A percentile compares a stretch with the other conserved stretches of the same genome.
These are phyloP conservation scores for Podila horticola DNA, from an alignment of 192 early-diverging fungal genomes.

Conservation along the genomic window DNA sequence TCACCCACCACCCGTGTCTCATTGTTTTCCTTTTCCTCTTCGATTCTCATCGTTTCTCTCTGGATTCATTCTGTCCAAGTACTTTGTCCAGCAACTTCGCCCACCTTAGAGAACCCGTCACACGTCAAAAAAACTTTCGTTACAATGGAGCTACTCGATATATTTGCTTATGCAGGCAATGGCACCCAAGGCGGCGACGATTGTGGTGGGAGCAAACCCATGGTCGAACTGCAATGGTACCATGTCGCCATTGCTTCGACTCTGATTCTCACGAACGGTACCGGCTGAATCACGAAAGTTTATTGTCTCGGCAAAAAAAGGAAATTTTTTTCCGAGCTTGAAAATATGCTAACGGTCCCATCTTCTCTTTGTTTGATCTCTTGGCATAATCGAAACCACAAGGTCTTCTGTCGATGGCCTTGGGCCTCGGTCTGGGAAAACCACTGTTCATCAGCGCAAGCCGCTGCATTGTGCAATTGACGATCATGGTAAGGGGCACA, in stretches of 20 bases:
- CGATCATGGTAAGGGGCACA: constrained; percentile 67
- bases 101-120: too few relatives aligned
- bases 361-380: neutral
- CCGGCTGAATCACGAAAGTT: neutral
- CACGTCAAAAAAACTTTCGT: too few relatives aligned
- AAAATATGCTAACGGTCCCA: neutral
- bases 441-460: constrained; percentile 73
- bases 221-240: constrained; percentile 53
- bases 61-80: too few relatives aligned
- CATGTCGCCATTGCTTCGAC: constrained; percentile 70
- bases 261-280: constrained; percentile 67
- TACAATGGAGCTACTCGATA: too few relatives aligned
- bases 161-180: too few relatives aligned
- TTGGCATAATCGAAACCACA: neutral
- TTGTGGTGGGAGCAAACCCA: constrained; percentile 26
- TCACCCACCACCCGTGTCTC: too few relatives aligned
- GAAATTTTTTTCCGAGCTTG: neutral
- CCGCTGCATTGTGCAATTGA: constrained; percentile 82
- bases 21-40: too few relatives aligned
- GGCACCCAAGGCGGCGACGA: constrained; percentile 6
- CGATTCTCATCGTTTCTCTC: too few relatives aligned
- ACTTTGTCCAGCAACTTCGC: too few relatives aligned
- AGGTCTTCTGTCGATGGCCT: constrained; percentile 65
- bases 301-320: neutral
- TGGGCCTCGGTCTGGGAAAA: constrained; percentile 75